A percentile compares a stretch with the other conserved stretches of the same genome.
These are phyloP conservation scores for Cymbidium sinense DNA, from an alignment of 106 monocot species.

Conservation along the genomic window DNA sequence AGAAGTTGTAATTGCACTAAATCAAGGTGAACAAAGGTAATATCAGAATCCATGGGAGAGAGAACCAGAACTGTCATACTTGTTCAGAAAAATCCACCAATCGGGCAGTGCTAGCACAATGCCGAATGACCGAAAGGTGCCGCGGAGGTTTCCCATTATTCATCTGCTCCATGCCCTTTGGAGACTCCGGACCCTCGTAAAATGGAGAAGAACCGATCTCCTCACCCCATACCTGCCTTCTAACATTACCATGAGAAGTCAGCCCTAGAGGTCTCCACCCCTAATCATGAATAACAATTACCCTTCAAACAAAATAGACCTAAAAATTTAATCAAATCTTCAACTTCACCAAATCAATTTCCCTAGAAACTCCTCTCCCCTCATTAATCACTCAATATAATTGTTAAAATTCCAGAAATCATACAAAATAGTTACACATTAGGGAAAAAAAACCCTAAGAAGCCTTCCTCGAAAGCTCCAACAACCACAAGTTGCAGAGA, in stretches of 20 bases:
- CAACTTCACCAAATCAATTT: background rate
- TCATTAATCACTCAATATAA: background rate
- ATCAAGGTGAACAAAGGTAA: background rate
- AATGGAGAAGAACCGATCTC: conserved; percentile 14
- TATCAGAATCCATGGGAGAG: background rate
- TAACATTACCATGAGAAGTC: conserved; percentile 23
- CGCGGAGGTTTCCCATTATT: conserved; percentile 43
- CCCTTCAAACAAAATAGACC: background rate
- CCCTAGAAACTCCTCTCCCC: background rate
- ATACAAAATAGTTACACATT: background rate
- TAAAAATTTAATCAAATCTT: background rate
- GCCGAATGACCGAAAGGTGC: conserved; percentile 41
- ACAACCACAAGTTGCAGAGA: background rate
- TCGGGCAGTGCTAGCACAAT: conserved; percentile 34
- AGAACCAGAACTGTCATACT: background rate
- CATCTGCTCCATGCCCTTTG: conserved; percentile 23
- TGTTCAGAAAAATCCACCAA: conserved; percentile 20
- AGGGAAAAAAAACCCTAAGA: background rate
- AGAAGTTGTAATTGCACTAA: background rate
- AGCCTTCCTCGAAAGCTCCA: background rate
- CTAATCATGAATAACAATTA: conserved; percentile 2
- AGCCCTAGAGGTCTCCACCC: background rate
- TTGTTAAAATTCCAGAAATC: background rate
- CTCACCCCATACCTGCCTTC: conserved; percentile 13
- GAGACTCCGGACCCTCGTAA: conserved; percentile 18